phyloP scores from a whole-genome alignment of 2,329 filamentous ascomycete genomes.

The Blastomyces gilchristii region DNA sequence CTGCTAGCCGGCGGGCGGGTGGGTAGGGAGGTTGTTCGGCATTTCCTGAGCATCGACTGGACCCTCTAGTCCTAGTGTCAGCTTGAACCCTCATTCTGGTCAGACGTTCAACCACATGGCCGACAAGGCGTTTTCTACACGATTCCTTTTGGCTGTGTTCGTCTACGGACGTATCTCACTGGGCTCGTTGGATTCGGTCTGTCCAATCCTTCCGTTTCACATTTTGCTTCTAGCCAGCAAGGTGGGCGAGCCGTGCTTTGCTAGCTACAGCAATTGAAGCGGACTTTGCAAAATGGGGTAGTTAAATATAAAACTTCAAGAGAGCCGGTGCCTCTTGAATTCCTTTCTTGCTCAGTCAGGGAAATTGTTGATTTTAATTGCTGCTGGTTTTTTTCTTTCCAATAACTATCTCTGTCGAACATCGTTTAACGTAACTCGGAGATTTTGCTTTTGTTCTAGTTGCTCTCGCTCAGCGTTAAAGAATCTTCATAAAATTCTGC shows the following conservation, averaged over 20 bases:
- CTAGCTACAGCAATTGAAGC: not conserved
- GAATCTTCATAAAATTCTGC: too few species aligned
- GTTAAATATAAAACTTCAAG: not conserved
- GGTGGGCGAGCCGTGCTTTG: too few species aligned
- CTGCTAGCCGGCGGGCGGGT: not conserved
- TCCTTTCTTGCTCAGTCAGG: not conserved
- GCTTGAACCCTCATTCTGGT: not conserved
- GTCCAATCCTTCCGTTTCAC: not conserved
- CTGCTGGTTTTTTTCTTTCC: too few species aligned
- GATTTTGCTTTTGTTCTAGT: too few species aligned
- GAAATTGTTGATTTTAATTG: too few species aligned
- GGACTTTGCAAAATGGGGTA: not conserved
- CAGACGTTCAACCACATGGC: not conserved
- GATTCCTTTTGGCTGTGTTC: not conserved
- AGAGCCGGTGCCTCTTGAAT: not conserved
- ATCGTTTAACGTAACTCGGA: too few species aligned
- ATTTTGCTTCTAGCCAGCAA: not conserved
- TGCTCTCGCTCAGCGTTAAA: too few species aligned
- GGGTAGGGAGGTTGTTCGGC: not conserved
- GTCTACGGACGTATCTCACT: constrained; percentile 4
- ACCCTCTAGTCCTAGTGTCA: not conserved
- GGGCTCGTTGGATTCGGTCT: not conserved
- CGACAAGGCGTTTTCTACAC: not conserved
- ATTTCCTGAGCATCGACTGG: not conserved
- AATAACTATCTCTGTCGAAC: too few species aligned